Evolutionary conservation across 345 rosid species (phyloP).

Genomic region (Raphanus raphanistrum): DNA sequence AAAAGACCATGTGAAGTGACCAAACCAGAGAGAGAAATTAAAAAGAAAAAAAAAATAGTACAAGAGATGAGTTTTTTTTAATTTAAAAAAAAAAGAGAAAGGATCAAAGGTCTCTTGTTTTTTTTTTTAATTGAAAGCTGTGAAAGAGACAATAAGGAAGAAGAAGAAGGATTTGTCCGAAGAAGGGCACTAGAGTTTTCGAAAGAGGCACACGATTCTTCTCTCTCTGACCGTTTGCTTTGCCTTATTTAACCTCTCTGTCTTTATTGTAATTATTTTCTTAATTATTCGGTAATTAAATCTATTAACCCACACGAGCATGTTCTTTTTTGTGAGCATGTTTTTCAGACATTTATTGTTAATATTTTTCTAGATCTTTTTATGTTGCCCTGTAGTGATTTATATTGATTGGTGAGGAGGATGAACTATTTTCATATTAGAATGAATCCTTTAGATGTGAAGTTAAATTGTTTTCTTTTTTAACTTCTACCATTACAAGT

Average conservation of each 20-base stretch:
- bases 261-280: neutral
- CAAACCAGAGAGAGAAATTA: conserved; percentile 1
- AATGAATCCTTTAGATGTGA: neutral
- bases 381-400: neutral
- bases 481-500: neutral
- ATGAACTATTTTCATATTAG: neutral
- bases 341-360: neutral
- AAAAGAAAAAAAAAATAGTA: neutral
- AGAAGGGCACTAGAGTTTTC: conserved; percentile 18
- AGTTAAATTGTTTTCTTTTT: neutral
- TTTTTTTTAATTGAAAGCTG: conserved; percentile 14
- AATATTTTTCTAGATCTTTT: neutral
- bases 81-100: neutral
- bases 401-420: neutral
- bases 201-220: conserved; percentile 22
- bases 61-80: neutral
- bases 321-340: neutral
- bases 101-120: conserved; percentile 10
- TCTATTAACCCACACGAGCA: conserved; percentile 26
- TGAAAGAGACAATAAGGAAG: conserved; percentile 24
- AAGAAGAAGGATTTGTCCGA: conserved; percentile 25
- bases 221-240: conserved; percentile 24
- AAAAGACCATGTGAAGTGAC: neutral
- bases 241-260: conserved; percentile 31
- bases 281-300: conserved; percentile 28